These are phyloP conservation scores for Phytophthora idaei DNA, from an alignment of 352 stramenopile genomes.

Conservation along the genomic window DNA sequence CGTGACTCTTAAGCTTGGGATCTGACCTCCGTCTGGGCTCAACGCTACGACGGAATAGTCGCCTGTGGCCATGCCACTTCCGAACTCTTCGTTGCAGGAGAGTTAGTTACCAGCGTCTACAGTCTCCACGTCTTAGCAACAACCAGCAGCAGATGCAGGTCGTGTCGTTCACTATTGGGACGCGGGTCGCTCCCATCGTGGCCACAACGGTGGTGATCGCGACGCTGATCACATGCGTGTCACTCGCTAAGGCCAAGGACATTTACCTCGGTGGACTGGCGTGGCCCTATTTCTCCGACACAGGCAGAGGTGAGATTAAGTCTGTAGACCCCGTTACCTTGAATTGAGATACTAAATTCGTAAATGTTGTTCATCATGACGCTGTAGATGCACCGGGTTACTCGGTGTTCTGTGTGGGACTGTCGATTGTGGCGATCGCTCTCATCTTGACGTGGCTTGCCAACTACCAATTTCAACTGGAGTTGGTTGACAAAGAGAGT, in stretches of 20 bases:
- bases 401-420: constrained; percentile 42
- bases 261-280: constrained; percentile 52
- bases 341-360: neutral
- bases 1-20: neutral
- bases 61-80: constrained; percentile 8
- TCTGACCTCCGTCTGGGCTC: constrained; percentile 22
- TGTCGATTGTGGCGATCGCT: constrained; percentile 34
- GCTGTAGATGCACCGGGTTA: constrained; percentile 6
- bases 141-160: constrained; percentile 6
- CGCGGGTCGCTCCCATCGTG: constrained; percentile 35
- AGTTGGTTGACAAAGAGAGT: constrained; percentile 20
- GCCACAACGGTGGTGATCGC: constrained; percentile 33
- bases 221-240: constrained; percentile 54
- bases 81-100: constrained; percentile 13
- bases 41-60: constrained; percentile 21
- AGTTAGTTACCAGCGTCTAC: constrained; percentile 7
- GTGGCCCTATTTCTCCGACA: constrained; percentile 68
- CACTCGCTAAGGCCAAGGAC: constrained; percentile 41
- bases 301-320: constrained; percentile 36
- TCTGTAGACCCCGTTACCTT: neutral
- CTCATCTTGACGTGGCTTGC: constrained; percentile 47
- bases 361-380: neutral
- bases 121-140: constrained; percentile 1
- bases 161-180: constrained; percentile 16
- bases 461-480: constrained; percentile 56